Evolutionary conservation across 371 early-diverging fungal genomes (phyloP).

Genomic region (Haplosporangium sp.): DNA sequence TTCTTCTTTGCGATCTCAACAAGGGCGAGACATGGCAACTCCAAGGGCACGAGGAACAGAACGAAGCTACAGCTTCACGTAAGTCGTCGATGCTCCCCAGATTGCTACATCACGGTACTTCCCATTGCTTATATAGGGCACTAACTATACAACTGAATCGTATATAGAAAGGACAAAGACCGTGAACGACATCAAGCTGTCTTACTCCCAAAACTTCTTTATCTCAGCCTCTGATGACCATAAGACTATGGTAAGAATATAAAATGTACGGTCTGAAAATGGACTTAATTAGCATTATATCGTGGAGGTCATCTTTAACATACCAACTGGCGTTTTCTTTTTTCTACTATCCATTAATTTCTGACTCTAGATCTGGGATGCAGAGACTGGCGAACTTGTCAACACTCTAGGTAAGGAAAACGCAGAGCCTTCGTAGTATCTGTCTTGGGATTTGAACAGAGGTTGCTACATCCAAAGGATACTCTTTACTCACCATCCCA

Average conservation of each 20-base stretch:
- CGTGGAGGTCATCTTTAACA: too few species aligned
- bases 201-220: slow-evolving; percentile 33
- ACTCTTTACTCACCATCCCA: neutral
- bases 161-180: slow-evolving; percentile 20
- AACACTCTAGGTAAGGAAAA: slow-evolving; percentile 19
- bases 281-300: neutral
- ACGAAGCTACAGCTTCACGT: slow-evolving; percentile 7
- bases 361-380: slow-evolving; percentile 39
- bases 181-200: slow-evolving; percentile 49
- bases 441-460: too few species aligned
- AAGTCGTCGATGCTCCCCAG: neutral
- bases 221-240: slow-evolving; percentile 39
- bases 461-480: too few species aligned
- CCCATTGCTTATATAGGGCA: too few species aligned
- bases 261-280: neutral
- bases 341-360: neutral
- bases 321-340: too few species aligned
- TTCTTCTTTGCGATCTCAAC: slow-evolving; percentile 35
- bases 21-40: slow-evolving; percentile 15
- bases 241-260: slow-evolving; percentile 24
- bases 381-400: slow-evolving; percentile 28
- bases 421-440: too few species aligned
- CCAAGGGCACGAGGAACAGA: slow-evolving; percentile 21
- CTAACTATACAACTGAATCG: too few species aligned
- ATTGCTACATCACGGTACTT: too few species aligned